Base-by-base conservation (phyloP, 2,329 filamentous ascomycete species). In the Nemania sp. region DNA sequence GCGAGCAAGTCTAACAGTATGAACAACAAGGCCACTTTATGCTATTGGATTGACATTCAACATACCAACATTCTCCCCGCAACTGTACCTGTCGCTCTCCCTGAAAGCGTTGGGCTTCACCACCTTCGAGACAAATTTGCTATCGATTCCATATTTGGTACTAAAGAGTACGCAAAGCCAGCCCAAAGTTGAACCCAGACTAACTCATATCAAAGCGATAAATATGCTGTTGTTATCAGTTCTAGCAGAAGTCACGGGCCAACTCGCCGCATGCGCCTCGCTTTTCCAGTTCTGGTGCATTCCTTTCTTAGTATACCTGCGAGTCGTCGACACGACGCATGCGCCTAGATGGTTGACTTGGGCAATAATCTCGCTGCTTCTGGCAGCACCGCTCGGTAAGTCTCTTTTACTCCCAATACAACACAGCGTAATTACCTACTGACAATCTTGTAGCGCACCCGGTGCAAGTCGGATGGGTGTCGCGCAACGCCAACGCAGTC, bases 211-310 rank as follows among this genome's bases (percentile, higher is more conserved):
- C 20, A 11, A 11, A 71, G 69, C 71, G 14, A 62, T 74, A 26
- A 71, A 68, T 26, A 73, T 72, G 69, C 58, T 75, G 6, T 51
- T 50, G 0, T 56, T 75, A 6, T 72, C 72, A 3, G 74, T 75
- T 33, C 34, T 75, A 8, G 69, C 70, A 41, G 75, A 78, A 67
- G 72, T 72, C 69, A 64, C 80, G 66, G 62, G 79, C 70, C 70
- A 80, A 57, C 75, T 84, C 24, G 73, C 76, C 1, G 68, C 83
- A 6, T 71, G 79, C 22, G 73, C 74, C 19, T 65, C 72, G 63
- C 75, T 79, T 30, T 69, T 77, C 3, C 79, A 84, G 50, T 61
- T 87, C 7, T 89, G 84, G 85, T 75, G 77, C 6, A 70, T 88
- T 1, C 83, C 84, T 0, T 81, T 82, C 54, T 64, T 88, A 20